Evolutionary conservation across 345 rosid species (phyloP).

Genomic region (Euphorbia peplus): DNA sequence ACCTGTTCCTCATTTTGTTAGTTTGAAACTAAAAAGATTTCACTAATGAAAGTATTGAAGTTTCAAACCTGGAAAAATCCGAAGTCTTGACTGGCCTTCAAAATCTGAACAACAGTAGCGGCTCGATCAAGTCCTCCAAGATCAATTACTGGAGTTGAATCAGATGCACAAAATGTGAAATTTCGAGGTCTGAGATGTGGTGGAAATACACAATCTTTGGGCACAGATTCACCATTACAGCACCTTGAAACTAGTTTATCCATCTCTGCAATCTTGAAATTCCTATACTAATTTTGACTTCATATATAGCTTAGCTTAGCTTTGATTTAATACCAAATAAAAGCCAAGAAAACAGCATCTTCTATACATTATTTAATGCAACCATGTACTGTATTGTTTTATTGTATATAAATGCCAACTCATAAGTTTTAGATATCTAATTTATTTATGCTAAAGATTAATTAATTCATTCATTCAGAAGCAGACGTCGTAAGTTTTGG

Average conservation of each 20-base stretch:
- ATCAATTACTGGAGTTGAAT: slow-evolving; percentile 36
- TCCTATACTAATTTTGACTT: neutral
- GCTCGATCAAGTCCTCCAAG: slow-evolving; percentile 14
- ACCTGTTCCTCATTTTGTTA: slow-evolving; percentile 19
- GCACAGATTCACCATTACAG: slow-evolving; percentile 20
- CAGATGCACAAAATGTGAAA: slow-evolving; percentile 12
- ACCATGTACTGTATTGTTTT: too few relatives aligned
- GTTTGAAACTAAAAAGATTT: too few relatives aligned
- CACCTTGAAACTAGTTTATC: slow-evolving; percentile 33
- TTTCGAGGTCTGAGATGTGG: slow-evolving; percentile 30
- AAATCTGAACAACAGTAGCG: slow-evolving; percentile 11
- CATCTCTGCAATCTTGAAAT: slow-evolving; percentile 17
- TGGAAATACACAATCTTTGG: slow-evolving; percentile 32
- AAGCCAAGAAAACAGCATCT: too few relatives aligned
- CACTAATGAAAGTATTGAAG: too few relatives aligned
- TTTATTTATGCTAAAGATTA: too few relatives aligned
- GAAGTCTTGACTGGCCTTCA: slow-evolving; percentile 36
- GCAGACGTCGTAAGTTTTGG: too few relatives aligned
- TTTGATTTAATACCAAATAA: too few relatives aligned
- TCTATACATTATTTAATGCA: too few relatives aligned
- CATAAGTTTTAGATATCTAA: too few relatives aligned
- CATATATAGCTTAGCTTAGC: neutral
- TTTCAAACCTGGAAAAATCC: slow-evolving; percentile 37
- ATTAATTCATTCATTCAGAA: too few relatives aligned
- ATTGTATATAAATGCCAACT: too few relatives aligned